phyloP scores from a whole-genome alignment of 2,329 filamentous ascomycete species.

The Botryosphaeria dothidea region DNA sequence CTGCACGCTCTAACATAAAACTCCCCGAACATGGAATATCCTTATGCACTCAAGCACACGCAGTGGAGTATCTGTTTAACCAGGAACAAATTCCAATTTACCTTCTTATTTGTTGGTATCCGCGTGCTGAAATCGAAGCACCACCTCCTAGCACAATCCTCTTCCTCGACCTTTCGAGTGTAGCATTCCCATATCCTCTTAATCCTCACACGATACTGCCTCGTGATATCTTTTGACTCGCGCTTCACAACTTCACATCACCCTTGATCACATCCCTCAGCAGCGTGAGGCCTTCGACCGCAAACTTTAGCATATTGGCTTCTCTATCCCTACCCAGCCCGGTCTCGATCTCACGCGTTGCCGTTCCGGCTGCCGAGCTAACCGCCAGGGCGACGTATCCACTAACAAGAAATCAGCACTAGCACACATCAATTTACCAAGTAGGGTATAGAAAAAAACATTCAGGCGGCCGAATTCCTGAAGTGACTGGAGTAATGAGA shows the following conservation, averaged over 20 bases:
- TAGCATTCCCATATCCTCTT: too few relatives aligned
- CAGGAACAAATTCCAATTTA: background rate
- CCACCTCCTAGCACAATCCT: background rate
- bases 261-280: conserved; percentile 58
- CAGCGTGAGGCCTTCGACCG: conserved; percentile 57
- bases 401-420: conserved; percentile 27
- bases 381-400: conserved; percentile 67
- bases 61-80: background rate
- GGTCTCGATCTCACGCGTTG: conserved; percentile 58
- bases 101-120: background rate
- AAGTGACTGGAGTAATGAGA: background rate
- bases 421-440: too few relatives aligned
- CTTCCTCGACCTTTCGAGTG: too few relatives aligned
- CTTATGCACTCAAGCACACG: background rate
- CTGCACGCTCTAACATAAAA: background rate
- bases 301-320: conserved; percentile 65
- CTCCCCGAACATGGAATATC: background rate
- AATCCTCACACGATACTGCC: background rate
- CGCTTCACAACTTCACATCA: conserved; percentile 39
- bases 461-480: too few relatives aligned
- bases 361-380: conserved; percentile 51
- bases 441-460: too few relatives aligned
- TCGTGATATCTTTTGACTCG: background rate
- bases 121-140: background rate
- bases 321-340: conserved; percentile 55